Percentiles rank a stretch among this genome's conserved stretches.
Evolutionary conservation across 2,329 filamentous ascomycete species (phyloP).

Genomic region (Penicillium fuscoglaucum): DNA sequence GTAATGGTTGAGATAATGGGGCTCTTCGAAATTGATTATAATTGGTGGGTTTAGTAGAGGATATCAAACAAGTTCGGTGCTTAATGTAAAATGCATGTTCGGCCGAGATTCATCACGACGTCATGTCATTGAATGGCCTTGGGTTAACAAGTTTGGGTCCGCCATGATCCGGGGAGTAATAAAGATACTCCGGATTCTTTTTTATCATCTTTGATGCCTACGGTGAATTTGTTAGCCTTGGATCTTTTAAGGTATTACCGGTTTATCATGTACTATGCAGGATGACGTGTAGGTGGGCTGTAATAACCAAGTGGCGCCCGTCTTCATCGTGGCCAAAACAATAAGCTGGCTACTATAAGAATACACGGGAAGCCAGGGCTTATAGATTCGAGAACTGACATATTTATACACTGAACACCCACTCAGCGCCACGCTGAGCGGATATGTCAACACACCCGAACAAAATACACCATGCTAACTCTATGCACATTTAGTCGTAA

Average conservation of each 20-base stretch:
- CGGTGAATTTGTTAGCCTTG: neutral
- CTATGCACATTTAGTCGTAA: neutral
- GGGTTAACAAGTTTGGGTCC: neutral
- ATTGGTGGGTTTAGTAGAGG: neutral
- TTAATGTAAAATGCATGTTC: neutral
- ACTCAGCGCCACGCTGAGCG: neutral
- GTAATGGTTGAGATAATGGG: neutral
- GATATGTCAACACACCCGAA: neutral
- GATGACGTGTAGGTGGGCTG: neutral
- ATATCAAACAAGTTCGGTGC: neutral
- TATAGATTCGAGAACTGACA: neutral
- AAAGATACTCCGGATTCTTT: neutral
- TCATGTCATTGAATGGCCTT: neutral
- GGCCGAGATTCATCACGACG: neutral
- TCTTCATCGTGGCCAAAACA: neutral
- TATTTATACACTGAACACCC: neutral
- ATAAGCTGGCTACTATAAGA: neutral
- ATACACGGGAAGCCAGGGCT: neutral
- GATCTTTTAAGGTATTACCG: neutral
- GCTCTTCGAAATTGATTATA: neutral
- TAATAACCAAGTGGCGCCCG: neutral
- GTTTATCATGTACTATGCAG: neutral
- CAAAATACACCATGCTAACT: neutral
- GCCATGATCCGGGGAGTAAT: neutral
- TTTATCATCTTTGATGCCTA: too few species aligned